These are phyloP conservation scores for Aspergillus bertholletiae DNA, from an alignment of 495 filamentous ascomycete genomes.

Conservation along the genomic window DNA sequence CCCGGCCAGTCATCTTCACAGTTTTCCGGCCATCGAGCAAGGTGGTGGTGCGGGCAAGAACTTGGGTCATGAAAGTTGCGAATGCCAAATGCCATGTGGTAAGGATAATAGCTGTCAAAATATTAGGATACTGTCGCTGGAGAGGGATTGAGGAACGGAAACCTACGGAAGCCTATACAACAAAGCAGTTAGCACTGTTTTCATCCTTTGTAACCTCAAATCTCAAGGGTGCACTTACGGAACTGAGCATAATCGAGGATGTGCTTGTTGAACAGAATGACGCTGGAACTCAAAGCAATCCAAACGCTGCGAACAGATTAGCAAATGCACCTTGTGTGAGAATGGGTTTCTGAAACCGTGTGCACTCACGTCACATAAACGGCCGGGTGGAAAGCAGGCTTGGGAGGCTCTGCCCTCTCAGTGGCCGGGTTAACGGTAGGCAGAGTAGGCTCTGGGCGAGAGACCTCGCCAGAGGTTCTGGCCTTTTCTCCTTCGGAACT, in stretches of 20 bases:
- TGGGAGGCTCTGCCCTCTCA: slow-evolving; percentile 64
- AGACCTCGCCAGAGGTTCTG: slow-evolving; percentile 70
- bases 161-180: slow-evolving; percentile 40
- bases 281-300: slow-evolving; percentile 87
- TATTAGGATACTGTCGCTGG: slow-evolving; percentile 3
- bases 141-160: slow-evolving; percentile 9
- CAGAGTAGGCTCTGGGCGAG: slow-evolving; percentile 60
- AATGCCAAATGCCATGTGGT: slow-evolving; percentile 93
- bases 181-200: background rate
- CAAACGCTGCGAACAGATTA: slow-evolving; percentile 60
- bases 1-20: slow-evolving; percentile 88
- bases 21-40: slow-evolving; percentile 85
- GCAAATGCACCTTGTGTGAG: slow-evolving; percentile 1
- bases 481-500: slow-evolving; percentile 71
- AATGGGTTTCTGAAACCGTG: background rate
- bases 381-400: slow-evolving; percentile 70
- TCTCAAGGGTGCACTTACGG: slow-evolving; percentile 52
- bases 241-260: slow-evolving; percentile 82
- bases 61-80: slow-evolving; percentile 85
- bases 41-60: slow-evolving; percentile 79
- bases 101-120: slow-evolving; percentile 57
- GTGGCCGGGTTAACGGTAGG: slow-evolving; percentile 73
- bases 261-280: slow-evolving; percentile 99
- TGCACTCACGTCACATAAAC: slow-evolving; percentile 80
- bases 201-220: background rate